Evolutionary conservation across 1,284 basidiomycete species (phyloP).

Genomic region (Boletus hoseneyae): DNA sequence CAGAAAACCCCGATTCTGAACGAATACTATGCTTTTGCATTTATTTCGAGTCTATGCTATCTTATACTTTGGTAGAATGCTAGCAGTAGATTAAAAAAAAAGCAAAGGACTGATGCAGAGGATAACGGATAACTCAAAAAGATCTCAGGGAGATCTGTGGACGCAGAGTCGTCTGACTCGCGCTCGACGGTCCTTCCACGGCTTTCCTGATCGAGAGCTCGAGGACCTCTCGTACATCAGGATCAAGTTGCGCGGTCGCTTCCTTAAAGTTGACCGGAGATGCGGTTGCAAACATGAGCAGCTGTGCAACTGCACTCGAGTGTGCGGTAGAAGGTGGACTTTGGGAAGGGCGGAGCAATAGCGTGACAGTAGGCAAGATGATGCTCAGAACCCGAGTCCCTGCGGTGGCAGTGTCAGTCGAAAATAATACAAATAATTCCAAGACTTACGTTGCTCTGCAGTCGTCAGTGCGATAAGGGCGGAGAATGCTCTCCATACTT

Average conservation of each 20-base stretch:
- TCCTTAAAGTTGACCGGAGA: slow-evolving; percentile 85
- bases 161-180: slow-evolving; percentile 43
- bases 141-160: slow-evolving; percentile 80
- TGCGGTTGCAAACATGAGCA: slow-evolving; percentile 74
- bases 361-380: slow-evolving; percentile 74
- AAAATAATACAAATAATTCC: background rate
- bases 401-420: slow-evolving; percentile 29
- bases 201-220: slow-evolving; percentile 80
- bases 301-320: slow-evolving; percentile 64
- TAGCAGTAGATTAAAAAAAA: slow-evolving; percentile 1
- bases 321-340: slow-evolving; percentile 50
- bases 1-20: background rate
- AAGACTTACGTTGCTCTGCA: slow-evolving; percentile 61
- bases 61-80: slow-evolving; percentile 1
- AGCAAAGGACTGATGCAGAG: background rate
- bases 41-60: background rate
- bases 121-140: slow-evolving; percentile 41
- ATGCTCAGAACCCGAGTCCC: slow-evolving; percentile 72
- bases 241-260: slow-evolving; percentile 70
- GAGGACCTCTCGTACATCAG: slow-evolving; percentile 57
- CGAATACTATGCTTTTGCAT: background rate
- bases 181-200: slow-evolving; percentile 47
- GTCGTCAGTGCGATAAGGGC: slow-evolving; percentile 58
- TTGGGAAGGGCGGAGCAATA: slow-evolving; percentile 64
- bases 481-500: slow-evolving; percentile 80